These are phyloP conservation scores for Osmanthus fragrans DNA, from an alignment of 257 asterid species.

Conservation along the genomic window DNA sequence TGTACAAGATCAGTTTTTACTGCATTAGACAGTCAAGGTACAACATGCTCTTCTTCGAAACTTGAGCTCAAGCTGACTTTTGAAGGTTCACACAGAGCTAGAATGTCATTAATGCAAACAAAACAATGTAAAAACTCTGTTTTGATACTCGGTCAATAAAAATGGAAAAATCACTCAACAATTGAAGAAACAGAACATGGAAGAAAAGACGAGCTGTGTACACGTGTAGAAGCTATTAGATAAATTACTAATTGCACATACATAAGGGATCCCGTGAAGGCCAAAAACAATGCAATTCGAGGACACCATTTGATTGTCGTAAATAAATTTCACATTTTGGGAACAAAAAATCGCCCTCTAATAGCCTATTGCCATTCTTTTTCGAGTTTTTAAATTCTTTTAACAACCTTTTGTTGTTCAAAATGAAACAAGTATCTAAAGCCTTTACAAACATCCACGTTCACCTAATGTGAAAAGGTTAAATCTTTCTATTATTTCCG, in stretches of 20 bases:
- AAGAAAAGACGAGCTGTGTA: background rate
- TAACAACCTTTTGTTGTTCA: background rate
- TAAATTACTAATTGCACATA: background rate
- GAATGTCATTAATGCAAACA: background rate
- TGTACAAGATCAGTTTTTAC: background rate
- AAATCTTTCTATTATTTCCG: background rate
- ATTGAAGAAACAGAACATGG: background rate
- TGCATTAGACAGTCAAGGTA: background rate
- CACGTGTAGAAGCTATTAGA: background rate
- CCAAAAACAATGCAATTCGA: conserved; percentile 1
- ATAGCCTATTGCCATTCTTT: background rate
- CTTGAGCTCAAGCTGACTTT: background rate
- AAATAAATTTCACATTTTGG: background rate
- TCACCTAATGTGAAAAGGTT: background rate
- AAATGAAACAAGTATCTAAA: background rate
- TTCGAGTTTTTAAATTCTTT: background rate
- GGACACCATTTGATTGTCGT: background rate
- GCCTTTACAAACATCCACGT: background rate
- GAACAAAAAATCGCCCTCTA: background rate
- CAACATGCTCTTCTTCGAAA: background rate
- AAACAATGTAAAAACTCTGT: background rate
- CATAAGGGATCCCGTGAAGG: background rate
- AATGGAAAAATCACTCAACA: background rate
- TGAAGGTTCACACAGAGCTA: background rate
- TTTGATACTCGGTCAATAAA: background rate